These are phyloP conservation scores for Russula griseocarnosa DNA, from an alignment of 768 basidiomycete genomes.

Conservation along the genomic window DNA sequence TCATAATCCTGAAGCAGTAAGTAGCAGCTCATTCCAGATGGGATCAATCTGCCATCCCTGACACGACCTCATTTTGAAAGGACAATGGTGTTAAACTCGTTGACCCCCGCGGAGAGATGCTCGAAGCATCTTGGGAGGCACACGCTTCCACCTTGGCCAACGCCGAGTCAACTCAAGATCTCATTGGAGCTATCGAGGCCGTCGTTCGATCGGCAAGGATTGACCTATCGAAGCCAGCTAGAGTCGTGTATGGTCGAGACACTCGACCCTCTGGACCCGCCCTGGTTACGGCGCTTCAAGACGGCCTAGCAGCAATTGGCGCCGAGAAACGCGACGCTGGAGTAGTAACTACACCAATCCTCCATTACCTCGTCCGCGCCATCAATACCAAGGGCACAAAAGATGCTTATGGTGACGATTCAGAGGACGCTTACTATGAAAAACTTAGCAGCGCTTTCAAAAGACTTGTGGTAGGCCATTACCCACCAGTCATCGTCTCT, in stretches of 20 bases:
- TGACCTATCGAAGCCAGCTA: constrained; percentile 71
- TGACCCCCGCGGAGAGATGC: constrained; percentile 96
- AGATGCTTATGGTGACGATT: constrained; percentile 75
- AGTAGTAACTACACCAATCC: constrained; percentile 87
- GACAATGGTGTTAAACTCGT: constrained; percentile 99
- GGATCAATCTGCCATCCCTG: constrained; percentile 8
- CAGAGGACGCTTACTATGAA: constrained; percentile 75
- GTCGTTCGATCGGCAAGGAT: constrained; percentile 67
- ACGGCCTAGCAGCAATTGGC: constrained; percentile 73
- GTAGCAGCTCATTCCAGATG: constrained; percentile 42
- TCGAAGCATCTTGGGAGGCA: constrained; percentile 86
- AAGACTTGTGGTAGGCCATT: constrained; percentile 70
- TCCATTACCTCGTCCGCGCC: constrained; percentile 90
- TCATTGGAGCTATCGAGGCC: constrained; percentile 58
- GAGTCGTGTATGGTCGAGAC: constrained; percentile 88
- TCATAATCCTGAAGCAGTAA: constrained; percentile 87
- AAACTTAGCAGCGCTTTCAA: constrained; percentile 83
- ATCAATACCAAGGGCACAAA: constrained; percentile 81
- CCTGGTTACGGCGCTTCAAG: constrained; percentile 72
- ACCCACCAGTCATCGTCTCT: constrained; percentile 6
- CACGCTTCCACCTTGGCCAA: constrained; percentile 88
- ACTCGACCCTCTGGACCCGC: constrained; percentile 83
- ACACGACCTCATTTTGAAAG: constrained; percentile 39
- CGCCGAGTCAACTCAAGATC: constrained; percentile 66
- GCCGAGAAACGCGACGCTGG: constrained; percentile 71